A percentile compares a stretch with the other conserved stretches of the same genome.
Evolutionary conservation across 371 early-diverging fungal species (phyloP).

Genomic region (Sporodiniella umbellata): DNA sequence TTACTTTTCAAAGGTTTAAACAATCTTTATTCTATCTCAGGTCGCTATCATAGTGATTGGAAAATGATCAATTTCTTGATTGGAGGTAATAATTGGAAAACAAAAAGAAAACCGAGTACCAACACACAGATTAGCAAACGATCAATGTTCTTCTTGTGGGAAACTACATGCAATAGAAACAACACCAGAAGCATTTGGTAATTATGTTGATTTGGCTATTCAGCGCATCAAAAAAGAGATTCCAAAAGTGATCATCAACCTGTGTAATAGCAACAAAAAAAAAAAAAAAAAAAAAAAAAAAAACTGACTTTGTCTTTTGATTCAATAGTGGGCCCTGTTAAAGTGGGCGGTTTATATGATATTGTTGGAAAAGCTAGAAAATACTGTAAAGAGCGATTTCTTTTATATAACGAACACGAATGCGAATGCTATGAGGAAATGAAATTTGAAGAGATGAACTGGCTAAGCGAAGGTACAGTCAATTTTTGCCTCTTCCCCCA

Average conservation of each 20-base stretch:
- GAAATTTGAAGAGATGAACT: too few species aligned
- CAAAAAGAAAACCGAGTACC: too few species aligned
- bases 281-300: too few species aligned
- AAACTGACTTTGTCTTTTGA: background rate
- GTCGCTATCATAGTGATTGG: slow-evolving; percentile 19
- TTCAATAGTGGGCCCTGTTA: slow-evolving; percentile 17
- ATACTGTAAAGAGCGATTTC: too few species aligned
- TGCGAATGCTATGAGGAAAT: too few species aligned
- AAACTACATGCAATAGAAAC: background rate
- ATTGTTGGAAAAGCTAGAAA: too few species aligned
- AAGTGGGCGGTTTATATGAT: slow-evolving; percentile 16
- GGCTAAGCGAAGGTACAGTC: too few species aligned
- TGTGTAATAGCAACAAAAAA: slow-evolving; percentile 10
- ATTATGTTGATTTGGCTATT: slow-evolving; percentile 25
- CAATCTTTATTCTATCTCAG: background rate
- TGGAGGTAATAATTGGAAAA: slow-evolving; percentile 10
- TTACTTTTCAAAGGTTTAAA: slow-evolving; percentile 9
- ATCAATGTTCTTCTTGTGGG: slow-evolving; percentile 21
- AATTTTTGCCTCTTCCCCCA: background rate
- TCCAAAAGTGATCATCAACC: slow-evolving; percentile 26
- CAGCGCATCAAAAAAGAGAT: slow-evolving; percentile 15
- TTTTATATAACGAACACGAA: too few species aligned
- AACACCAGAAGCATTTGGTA: slow-evolving; percentile 13
- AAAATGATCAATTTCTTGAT: slow-evolving; percentile 28
- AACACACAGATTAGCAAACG: slow-evolving; percentile 8